These are phyloP conservation scores for Chlamydomonas asymmetrica DNA, from an alignment of 139 green algal genomes.

Conservation along the genomic window DNA sequence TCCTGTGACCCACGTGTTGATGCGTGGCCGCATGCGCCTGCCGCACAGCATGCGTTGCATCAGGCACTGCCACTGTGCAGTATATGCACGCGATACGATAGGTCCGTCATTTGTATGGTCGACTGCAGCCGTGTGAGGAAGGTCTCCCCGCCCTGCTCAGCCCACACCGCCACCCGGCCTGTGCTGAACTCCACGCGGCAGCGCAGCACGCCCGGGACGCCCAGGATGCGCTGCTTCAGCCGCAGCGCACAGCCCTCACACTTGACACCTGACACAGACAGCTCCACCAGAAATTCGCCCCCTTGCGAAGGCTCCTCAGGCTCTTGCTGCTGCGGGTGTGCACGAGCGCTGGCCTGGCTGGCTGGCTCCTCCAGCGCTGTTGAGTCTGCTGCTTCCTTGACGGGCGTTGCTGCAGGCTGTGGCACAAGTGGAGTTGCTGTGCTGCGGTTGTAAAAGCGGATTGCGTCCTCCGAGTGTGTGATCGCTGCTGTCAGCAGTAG, in stretches of 20 bases:
- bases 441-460: conserved; percentile 15
- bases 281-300: not conserved
- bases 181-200: conserved; percentile 20
- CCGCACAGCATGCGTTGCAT: too few relatives aligned
- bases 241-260: conserved; percentile 36
- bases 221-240: conserved; percentile 14
- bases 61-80: conserved; percentile 20
- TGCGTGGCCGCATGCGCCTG: too few relatives aligned
- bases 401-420: not conserved
- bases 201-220: conserved; percentile 10
- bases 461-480: conserved; percentile 19
- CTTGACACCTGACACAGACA: conserved; percentile 24
- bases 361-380: too few relatives aligned
- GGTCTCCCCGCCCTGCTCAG: not conserved
- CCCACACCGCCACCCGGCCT: conserved; percentile 22
- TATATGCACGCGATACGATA: conserved; percentile 7
- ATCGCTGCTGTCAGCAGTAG: not conserved
- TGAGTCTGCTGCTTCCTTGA: too few relatives aligned
- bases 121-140: not conserved
- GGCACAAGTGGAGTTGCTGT: not conserved
- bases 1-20: too few relatives aligned
- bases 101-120: conserved; percentile 4
- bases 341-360: too few relatives aligned
- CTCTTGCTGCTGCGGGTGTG: too few relatives aligned
- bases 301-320: not conserved